Evolutionary conservation across 2,329 filamentous ascomycete species (phyloP), one percentile per base, ranked within the genome.

Genomic region (Metarhizium brunneum): DNA sequence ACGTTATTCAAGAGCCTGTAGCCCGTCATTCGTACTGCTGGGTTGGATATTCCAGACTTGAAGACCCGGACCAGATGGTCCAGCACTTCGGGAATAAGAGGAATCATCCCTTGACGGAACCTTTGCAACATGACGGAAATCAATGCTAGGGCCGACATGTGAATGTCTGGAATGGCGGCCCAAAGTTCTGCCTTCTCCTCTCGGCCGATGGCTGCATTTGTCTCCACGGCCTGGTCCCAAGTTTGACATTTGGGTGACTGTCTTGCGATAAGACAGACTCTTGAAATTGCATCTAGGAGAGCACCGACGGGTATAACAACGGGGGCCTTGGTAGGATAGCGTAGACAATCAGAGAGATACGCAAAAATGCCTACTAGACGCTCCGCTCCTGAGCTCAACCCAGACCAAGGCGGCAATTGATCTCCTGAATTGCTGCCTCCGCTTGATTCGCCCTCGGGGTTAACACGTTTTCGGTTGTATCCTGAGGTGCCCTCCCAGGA

Each of bases 141-240:
- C 1, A 95, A 70, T 25, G 80, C 70, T 54, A 95, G 72, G n/a
- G 83, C 80, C 14, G 87, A 83, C 14, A 84, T 71, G 64, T 96
- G 90, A 43, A 96, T 81, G 10, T 80, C 76, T 4, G 92, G 88
- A 11, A 96, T 76, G 18, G 82, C 76, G 50, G 80, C 74, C 82
- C 88, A 92, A 3, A 96, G 77, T 48, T 85, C 82, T 54, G 95
- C 90, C 58, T 86, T 86, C 70, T 96, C 92, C 52, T 95, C 88
- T 58, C 87, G 82, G 36, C 84, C 80, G 59, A 94, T 82, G 59
- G 89, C 86, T 7, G 84, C 77, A 62, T 91, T 92, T 57, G 85
- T 76, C 58, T 85, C 81, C n/a, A 83, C 70, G 2, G 73, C 76
- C 60, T 76, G 75, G 58, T 79, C 73, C 61, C 73, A 73, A 20